Conservation (phyloP, 2,329 filamentous ascomycete species). For the Cladosporium cucumerinum region DNA sequence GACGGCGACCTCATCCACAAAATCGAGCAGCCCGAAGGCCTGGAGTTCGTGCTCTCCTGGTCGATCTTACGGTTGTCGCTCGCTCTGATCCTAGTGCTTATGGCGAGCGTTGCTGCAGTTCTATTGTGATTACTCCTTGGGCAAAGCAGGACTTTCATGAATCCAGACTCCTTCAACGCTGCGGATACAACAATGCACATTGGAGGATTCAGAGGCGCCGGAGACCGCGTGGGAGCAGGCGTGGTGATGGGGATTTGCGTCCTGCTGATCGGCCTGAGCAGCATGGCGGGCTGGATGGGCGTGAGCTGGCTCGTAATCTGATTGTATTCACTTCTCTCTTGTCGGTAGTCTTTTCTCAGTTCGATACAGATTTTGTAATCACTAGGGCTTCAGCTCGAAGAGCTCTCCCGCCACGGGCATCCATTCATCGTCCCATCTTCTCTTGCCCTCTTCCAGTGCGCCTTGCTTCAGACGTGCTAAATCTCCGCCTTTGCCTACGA, state of each 20-base stretch:
- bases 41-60: constrained; percentile 39
- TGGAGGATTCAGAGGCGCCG: constrained; percentile 31
- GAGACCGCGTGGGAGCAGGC: constrained; percentile 35
- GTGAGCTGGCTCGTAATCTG: constrained; percentile 38
- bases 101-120: constrained; percentile 30
- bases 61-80: constrained; percentile 29
- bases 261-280: constrained; percentile 34
- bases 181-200: constrained; percentile 11
- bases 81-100: constrained; percentile 29
- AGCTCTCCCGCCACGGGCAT: constrained; percentile 73
- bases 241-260: constrained; percentile 35
- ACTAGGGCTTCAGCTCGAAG: constrained; percentile 40
- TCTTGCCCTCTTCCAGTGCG: constrained; percentile 74
- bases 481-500: constrained; percentile 53
- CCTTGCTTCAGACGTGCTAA: constrained; percentile 65
- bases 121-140: constrained; percentile 39
- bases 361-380: neutral
- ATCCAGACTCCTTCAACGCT: neutral
- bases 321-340: constrained; percentile 12
- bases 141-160: constrained; percentile 19
- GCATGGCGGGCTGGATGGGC: constrained; percentile 36
- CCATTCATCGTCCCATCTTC: constrained; percentile 93
- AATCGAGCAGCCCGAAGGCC: constrained; percentile 31
- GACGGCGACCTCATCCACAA: constrained; percentile 21
- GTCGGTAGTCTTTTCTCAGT: neutral